Base-by-base conservation (phyloP, 2,329 filamentous ascomycete species). In the Fusarium globosum region DNA sequence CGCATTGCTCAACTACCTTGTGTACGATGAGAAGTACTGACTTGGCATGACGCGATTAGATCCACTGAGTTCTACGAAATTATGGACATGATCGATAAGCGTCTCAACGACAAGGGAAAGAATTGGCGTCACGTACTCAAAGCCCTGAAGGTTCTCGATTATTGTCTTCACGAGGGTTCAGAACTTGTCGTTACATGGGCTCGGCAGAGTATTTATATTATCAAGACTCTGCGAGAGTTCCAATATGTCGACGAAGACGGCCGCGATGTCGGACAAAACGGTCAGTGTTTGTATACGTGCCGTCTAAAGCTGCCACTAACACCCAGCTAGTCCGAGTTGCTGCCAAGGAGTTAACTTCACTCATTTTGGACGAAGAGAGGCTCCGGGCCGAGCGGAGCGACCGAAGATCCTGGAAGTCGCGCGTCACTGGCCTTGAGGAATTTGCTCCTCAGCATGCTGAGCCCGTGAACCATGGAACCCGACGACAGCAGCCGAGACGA, bases 1-100 rank as follows among this genome's bases (percentile, higher is more conserved):
- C 52, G 51, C 49, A 60, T 45, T 28, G 46, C 14, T 41, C 23
- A 36, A 41, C 42, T 38, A 12, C 41, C 38, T 21, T 42, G 33
- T 42, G 33, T n/a, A 58, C 38, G 16, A 36, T 38, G 51, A 21
- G 53, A 62, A 67, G 33, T 73, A 66, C 74, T 78, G 68, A 78
- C 68, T 55, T 57, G 63, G 53, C 35, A 61, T 68, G 48, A 60
- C 59, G 41, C 51, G 38, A 68, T 46, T 74, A 97, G 96, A 81
- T 95, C 95, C 41, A 96, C 93, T 83, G 96, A 98, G 82, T 99
- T 99, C 86, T 97, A 97, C 86, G 96, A 99, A 82, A 98, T 99
- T 79, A 97, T 99, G 92, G 96, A 99, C 83, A 99, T 99, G 94
- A 88, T 99, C 76, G 96, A 99, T 85, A 98, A 98, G 87, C 93